phyloP scores from a whole-genome alignment of 176 grass and related monocot species.

The Oryza rufipogon region DNA sequence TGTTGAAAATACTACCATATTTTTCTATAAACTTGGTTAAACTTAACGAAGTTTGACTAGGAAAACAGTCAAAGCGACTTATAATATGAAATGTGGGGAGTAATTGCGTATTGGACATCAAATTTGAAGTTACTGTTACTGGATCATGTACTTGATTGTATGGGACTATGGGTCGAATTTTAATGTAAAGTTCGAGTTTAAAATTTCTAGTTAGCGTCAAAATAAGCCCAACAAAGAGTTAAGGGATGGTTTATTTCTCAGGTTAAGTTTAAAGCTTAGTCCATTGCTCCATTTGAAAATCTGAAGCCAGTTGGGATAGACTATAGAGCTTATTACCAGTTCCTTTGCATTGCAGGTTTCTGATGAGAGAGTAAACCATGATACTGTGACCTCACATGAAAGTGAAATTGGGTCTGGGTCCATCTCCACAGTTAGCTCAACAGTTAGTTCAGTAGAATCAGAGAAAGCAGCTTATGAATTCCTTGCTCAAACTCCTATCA shows the following conservation, averaged over 20 bases:
- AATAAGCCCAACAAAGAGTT: not conserved
- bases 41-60: too few relatives aligned
- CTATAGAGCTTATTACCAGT: not conserved
- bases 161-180: not conserved
- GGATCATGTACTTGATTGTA: not conserved
- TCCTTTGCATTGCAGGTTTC: slow-evolving; percentile 52
- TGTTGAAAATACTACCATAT: too few relatives aligned
- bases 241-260: not conserved
- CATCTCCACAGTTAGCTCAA: slow-evolving; percentile 40
- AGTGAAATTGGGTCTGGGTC: slow-evolving; percentile 66
- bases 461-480: slow-evolving; percentile 72
- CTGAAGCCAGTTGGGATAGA: not conserved
- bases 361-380: slow-evolving; percentile 48
- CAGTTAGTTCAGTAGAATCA: slow-evolving; percentile 54
- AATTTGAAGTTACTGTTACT: not conserved
- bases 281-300: not conserved
- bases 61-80: too few relatives aligned
- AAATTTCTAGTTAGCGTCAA: not conserved
- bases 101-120: not conserved
- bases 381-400: slow-evolving; percentile 39
- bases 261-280: not conserved
- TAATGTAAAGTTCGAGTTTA: not conserved
- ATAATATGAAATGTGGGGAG: too few relatives aligned
- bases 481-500: slow-evolving; percentile 80
- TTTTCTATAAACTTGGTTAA: too few relatives aligned